These are phyloP conservation scores for Zangia roseola DNA, from an alignment of 768 basidiomycete species.

Conservation along the genomic window DNA sequence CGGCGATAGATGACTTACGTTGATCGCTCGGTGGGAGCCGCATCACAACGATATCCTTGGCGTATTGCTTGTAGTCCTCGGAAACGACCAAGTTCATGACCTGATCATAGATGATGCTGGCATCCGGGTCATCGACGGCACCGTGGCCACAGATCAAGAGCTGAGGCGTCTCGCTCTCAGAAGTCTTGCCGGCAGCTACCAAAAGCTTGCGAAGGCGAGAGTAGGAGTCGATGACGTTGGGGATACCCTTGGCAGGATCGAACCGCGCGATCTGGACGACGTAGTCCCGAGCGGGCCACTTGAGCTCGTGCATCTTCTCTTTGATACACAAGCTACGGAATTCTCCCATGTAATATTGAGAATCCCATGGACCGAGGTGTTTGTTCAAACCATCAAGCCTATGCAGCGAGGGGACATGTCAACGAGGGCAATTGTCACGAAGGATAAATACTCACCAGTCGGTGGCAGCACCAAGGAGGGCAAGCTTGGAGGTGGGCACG, in stretches of 20 bases:
- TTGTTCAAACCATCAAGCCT: slow-evolving; percentile 96
- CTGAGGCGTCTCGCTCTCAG: slow-evolving; percentile 62
- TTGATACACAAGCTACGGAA: slow-evolving; percentile 74
- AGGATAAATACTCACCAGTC: slow-evolving; percentile 60
- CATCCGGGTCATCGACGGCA: slow-evolving; percentile 93
- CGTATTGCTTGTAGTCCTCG: slow-evolving; percentile 50
- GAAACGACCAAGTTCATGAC: slow-evolving; percentile 59
- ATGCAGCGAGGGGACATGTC: background rate
- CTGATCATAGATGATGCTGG: slow-evolving; percentile 87
- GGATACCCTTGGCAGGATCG: slow-evolving; percentile 85
- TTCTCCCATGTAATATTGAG: slow-evolving; percentile 88
- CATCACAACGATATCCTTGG: slow-evolving; percentile 73
- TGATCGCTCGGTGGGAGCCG: slow-evolving; percentile 81
- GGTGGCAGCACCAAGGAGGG: slow-evolving; percentile 79
- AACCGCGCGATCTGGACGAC: slow-evolving; percentile 92
- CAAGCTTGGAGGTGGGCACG: slow-evolving; percentile 68
- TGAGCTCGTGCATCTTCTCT: slow-evolving; percentile 78
- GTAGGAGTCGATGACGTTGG: slow-evolving; percentile 85
- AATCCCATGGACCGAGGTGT: slow-evolving; percentile 74
- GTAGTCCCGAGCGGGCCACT: slow-evolving; percentile 83
- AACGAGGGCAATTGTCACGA: slow-evolving; percentile 6
- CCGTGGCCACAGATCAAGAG: slow-evolving; percentile 87
- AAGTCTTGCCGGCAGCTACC: slow-evolving; percentile 39
- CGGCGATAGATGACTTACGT: slow-evolving; percentile 43
- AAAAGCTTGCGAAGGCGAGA: slow-evolving; percentile 75